A percentile compares a stretch with the other conserved stretches of the same genome.
Evolutionary conservation across 371 early-diverging fungal genomes (phyloP).

Genomic region (Circinella minor): DNA sequence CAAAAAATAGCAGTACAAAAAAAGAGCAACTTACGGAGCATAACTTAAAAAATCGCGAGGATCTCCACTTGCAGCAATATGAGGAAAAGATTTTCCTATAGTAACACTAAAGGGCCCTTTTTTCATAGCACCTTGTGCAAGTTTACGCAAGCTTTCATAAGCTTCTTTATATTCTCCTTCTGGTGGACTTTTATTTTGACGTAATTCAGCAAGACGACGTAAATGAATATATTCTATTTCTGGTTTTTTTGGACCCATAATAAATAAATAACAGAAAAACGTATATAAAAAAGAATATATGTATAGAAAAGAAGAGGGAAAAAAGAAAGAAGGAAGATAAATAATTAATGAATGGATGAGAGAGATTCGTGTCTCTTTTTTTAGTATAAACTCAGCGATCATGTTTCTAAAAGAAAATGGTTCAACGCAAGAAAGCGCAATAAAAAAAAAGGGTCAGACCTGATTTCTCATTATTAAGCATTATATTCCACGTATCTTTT

Average conservation of each 20-base stretch:
- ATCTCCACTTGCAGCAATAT: constrained; percentile 44
- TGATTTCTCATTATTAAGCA: too few relatives aligned
- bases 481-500: too few relatives aligned
- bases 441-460: too few relatives aligned
- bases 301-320: background rate
- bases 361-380: too few relatives aligned
- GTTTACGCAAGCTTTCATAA: constrained; percentile 24
- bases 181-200: constrained; percentile 13
- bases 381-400: too few relatives aligned
- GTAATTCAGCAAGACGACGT: constrained; percentile 13
- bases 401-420: too few relatives aligned
- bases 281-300: too few relatives aligned
- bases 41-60: constrained; percentile 43
- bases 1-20: too few relatives aligned
- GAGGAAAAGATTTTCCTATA: constrained; percentile 27
- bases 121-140: constrained; percentile 38
- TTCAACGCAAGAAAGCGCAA: too few relatives aligned
- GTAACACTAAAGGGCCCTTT: constrained; percentile 44
- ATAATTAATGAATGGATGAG: too few relatives aligned
- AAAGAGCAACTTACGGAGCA: constrained; percentile 40
- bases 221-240: constrained; percentile 43
- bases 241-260: constrained; percentile 39
- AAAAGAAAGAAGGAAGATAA: background rate
- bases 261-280: background rate
- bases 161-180: constrained; percentile 14